Evolutionary conservation across 768 basidiomycete genomes (phyloP), one percentile per base, ranked within the genome.

Genomic region (Boletus vermiculosoides): DNA sequence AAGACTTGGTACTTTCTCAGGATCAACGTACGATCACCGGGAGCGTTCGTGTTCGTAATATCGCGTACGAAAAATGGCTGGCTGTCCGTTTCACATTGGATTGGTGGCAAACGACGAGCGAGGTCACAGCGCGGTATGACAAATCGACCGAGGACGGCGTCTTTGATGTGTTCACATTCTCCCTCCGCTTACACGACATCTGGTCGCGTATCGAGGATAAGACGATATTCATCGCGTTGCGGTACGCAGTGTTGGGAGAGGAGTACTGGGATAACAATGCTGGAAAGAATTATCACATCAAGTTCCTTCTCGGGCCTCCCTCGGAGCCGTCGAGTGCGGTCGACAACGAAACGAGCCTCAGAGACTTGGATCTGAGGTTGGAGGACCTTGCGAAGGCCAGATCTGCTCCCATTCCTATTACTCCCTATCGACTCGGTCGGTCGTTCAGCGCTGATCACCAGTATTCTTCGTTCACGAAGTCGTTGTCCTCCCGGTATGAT

Each of bases 241-340:
- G 91, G 52, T 94, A 89, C 64, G 71, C 76, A 13, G 83, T 86
- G 25, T 83, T 74, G 5, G 90, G 89, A 0, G 74, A 77, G 61
- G 94, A 98, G 71, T 81, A 88, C 56, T 98, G 96, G 96, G 96
- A 98, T 71, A 95, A 92, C 75, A 96, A 97, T 67, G 69, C 64
- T 25, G 87, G 88, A 2, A 69, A 78, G 52, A 92, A 98, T 68
- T 98, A 96, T 71, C 76, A 83, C 46, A 82, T 90, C 53, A 82
- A 78, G 54, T 95, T 98, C 67, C 73, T 72, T 53, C 60, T 59
- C 16, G 46, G 45, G 56, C 65, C 64, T 50, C 64, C 65, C 52
- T 63, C 57, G 28, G 60, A 64, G 41, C 50, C 66, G 39, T 70
- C 62, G 44, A 61, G 71, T 50, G 72, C 68, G 22, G 73, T 73